Conservation (phyloP, 805 yeast genomes). For the Cyberlindnera lachancei region DNA sequence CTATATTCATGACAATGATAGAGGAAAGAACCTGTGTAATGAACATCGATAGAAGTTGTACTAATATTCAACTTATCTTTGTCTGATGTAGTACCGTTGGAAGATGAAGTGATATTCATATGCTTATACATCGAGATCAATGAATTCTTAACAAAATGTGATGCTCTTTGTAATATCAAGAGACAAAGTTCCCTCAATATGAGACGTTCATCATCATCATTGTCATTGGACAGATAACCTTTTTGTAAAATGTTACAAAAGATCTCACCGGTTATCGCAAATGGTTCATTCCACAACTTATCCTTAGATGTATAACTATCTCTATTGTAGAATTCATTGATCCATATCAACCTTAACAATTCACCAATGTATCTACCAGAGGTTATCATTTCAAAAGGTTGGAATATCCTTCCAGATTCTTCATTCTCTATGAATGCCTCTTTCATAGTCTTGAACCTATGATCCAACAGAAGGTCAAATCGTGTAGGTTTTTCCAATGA, state of each 20-base stretch:
- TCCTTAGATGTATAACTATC: too few species aligned
- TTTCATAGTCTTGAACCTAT: constrained; percentile 15
- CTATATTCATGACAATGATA: constrained; percentile 32
- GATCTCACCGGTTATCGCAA: constrained; percentile 3
- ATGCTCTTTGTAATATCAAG: constrained; percentile 4
- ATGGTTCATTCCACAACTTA: too few species aligned
- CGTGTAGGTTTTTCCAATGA: constrained; percentile 28
- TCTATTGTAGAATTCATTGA: neutral
- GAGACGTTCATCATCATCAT: constrained; percentile 1
- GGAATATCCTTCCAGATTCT: constrained; percentile 30
- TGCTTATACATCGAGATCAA: too few species aligned
- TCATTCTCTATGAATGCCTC: constrained; percentile 3
- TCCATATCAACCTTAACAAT: constrained; percentile 30
- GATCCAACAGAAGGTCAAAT: constrained; percentile 33
- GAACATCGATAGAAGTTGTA: too few species aligned
- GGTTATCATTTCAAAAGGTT: constrained; percentile 49
- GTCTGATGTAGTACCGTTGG: too few species aligned
- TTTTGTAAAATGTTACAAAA: constrained; percentile 1
- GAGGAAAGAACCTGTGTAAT: constrained; percentile 47
- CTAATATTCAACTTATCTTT: too few species aligned
- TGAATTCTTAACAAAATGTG: constrained; percentile 9
- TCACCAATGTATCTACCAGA: constrained; percentile 54
- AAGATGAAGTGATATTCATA: too few species aligned
- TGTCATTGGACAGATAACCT: too few species aligned
- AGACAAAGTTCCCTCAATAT: neutral